Evolutionary conservation across 345 rosid genomes (phyloP), one percentile per base, ranked within the genome.

Genomic region (Pistacia vera): DNA sequence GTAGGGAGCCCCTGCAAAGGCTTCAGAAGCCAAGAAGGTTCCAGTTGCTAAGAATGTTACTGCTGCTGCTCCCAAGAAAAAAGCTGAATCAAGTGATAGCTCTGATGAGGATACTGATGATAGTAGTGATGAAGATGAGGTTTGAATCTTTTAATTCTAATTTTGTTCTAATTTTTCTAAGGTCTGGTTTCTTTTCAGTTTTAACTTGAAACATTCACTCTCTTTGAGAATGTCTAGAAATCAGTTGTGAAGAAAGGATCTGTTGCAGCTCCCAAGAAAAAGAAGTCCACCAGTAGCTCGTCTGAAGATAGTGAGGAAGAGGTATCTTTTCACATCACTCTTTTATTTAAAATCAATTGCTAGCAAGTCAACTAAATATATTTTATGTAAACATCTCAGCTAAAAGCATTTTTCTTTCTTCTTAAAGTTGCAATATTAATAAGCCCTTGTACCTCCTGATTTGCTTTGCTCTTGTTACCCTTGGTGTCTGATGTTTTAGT

Each of bases 31-130:
- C 25, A 83, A 77, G 33, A 75, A 73, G 38, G 67, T 67, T 71
- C 78, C 73, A n/a, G 54, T 48, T 63, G 5, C 69, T 36, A 66
- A 66, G 69, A 62, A 30, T 36, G 77, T 64, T 54, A 38, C 73
- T 57, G 55, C 28, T 11, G 72, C 67, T 65, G 49, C 46, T 2
- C 58, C 69, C 12, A 71, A 80, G 76, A 79, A 79, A 73, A 77
- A 79, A 59, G 58, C 51, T 13, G 78, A 79, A 41, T 73, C 80
- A 18, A 82, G 74, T 67, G 88, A 85, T 54, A 73, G 78, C 57
- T 82, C 86, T 60, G 88, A 85, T n/a, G 83, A 78, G 58, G 78
- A 71, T 13, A 74, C 67, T 14, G 71, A 72, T 54, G 75, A 76
- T 67, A 61, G 56, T 9, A 67, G 74, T 49, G 71, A 76, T 74